These are phyloP conservation scores for Pichia cephalocereana DNA, from an alignment of 805 yeast species.

Conservation along the genomic window DNA sequence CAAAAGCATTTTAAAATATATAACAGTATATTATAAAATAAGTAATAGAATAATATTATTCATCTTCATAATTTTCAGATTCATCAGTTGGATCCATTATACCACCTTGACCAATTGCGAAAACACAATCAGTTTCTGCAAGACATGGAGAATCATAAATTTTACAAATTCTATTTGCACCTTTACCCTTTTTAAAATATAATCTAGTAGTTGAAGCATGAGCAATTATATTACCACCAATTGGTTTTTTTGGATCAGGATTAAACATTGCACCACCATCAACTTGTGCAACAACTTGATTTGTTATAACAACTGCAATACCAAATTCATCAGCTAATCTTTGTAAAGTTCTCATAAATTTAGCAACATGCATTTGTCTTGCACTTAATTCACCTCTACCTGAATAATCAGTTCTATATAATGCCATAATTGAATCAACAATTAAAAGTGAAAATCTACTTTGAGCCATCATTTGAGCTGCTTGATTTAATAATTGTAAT, in stretches of 20 bases:
- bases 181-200: slow-evolving; percentile 83
- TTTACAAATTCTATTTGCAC: slow-evolving; percentile 87
- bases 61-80: slow-evolving; percentile 43
- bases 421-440: slow-evolving; percentile 97
- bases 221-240: slow-evolving; percentile 96
- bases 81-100: slow-evolving; percentile 79
- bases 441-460: slow-evolving; percentile 82
- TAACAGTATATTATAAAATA: neutral
- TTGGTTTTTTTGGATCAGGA: slow-evolving; percentile 97
- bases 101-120: slow-evolving; percentile 95
- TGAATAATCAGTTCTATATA: slow-evolving; percentile 87
- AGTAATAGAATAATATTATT: neutral
- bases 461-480: slow-evolving; percentile 94
- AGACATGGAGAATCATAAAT: slow-evolving; percentile 94
- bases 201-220: slow-evolving; percentile 93
- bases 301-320: slow-evolving; percentile 89
- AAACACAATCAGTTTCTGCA: slow-evolving; percentile 91
- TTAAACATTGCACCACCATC: slow-evolving; percentile 82
- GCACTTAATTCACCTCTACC: slow-evolving; percentile 96
- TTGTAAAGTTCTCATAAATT: slow-evolving; percentile 84
- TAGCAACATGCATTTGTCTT: slow-evolving; percentile 89
- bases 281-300: slow-evolving; percentile 97
- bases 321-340: slow-evolving; percentile 96
- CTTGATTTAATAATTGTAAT: slow-evolving; percentile 72
- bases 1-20: neutral